A percentile compares a stretch with the other conserved stretches of the same genome.
Conservation (phyloP, 2,329 filamentous ascomycete species). For the Hypoxylon sp. region DNA sequence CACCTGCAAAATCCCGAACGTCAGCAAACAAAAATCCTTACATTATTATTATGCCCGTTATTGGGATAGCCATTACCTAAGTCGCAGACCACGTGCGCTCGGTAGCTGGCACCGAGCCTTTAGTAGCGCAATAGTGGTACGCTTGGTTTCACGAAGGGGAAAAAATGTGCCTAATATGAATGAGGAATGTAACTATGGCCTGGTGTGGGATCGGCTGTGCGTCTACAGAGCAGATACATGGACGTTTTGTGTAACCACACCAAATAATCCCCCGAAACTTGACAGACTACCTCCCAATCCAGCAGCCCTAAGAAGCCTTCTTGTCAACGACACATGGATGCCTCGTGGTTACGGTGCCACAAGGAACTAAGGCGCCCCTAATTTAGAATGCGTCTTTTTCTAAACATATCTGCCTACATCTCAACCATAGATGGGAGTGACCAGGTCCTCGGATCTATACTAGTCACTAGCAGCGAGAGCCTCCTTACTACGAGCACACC, state of each 20-base stretch:
- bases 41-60: constrained; percentile 16
- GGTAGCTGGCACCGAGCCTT: constrained; percentile 7
- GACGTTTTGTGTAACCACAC: constrained; percentile 41
- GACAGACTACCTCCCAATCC: constrained; percentile 15
- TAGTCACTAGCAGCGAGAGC: neutral
- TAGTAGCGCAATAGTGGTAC: constrained; percentile 27
- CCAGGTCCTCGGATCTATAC: constrained; percentile 25
- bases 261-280: constrained; percentile 36
- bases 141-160: constrained; percentile 28
- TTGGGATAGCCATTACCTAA: neutral
- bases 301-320: constrained; percentile 35
- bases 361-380: constrained; percentile 41
- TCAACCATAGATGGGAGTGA: constrained; percentile 25
- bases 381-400: constrained; percentile 39
- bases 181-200: constrained; percentile 27
- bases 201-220: constrained; percentile 41
- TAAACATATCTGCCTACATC: constrained; percentile 11
- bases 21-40: constrained; percentile 3
- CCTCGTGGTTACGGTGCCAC: constrained; percentile 50
- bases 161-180: constrained; percentile 19
- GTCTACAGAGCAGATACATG: constrained; percentile 27
- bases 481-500: neutral
- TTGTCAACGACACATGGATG: constrained; percentile 43
- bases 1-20: neutral
- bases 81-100: constrained; percentile 1